Base-by-base conservation (phyloP, 805 yeast species). In the Spathaspora girioi region DNA sequence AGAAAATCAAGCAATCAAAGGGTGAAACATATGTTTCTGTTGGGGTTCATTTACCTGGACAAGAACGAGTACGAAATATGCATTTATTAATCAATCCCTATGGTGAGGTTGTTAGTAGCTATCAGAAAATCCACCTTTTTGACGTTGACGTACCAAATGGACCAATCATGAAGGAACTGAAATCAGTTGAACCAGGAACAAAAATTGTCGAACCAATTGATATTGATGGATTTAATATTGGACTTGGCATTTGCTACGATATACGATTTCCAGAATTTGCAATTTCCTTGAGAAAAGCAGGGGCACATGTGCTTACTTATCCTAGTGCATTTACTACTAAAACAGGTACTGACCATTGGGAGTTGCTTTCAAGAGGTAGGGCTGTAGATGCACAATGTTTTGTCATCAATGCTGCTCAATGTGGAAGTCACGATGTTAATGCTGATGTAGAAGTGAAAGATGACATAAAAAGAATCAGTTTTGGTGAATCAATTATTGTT, bases 311-410 rank as follows among this genome's bases (percentile, higher is more conserved):
- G 19, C 59, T 93, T 40, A 80, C 93, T 2, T 93, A 75, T 59
- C 98, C 99, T 0, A 86, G 96, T 23, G 98, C 98, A 0, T 94
- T 96, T 76, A 94, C 97, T 0, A 80, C 87, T 63, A 83, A 84
- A 56, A 93, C 98, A 0, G 99, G 99, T 0, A 82, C 82, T 48
- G 89, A 93, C 1, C 99, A 93, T 62, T 93, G 97, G 96, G 83
- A 83, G 49, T 66, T 81, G 1, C 72, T 93, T 48, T 97, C 89
- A 1, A 75, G 82, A 26, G 86, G 96, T 0, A 73, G 97, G 46
- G 98, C 98, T 3, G 79, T 93, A 11, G 97, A 92, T 63, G 80
- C 93, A 1, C 98, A 94, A 67, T 76, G 87, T 53, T 94, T 79
- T 65, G 96, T 92, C 5, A 73, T 93, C 3, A 81, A 91, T 87